Evolutionary conservation across 108 stramenopile species (phyloP), one percentile per base, ranked within the genome.

Genomic region (Nitzschia sp.): DNA sequence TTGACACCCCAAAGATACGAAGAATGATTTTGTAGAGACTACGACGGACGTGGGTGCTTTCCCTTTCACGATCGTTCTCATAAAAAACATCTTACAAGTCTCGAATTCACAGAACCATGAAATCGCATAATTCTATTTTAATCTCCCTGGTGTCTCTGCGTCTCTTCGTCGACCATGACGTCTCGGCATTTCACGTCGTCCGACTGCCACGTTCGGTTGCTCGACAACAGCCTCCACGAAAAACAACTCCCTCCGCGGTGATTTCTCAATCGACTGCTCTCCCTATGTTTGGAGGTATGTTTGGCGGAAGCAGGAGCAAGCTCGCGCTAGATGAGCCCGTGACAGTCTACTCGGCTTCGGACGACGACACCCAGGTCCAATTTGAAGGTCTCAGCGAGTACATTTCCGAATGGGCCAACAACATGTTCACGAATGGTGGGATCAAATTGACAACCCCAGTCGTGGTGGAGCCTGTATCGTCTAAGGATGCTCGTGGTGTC

Each of bases 361-460:
- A 50, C 23, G 65, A 38, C 29, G 31, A 32, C 33, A 58, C 23
- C 53, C 53, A 64, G 16, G 69, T 76, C 32, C 56, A 72, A 76
- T 74, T 74, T 62, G 76, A 77, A 9, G 62, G 68, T 8, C 22
- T 81, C 0, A 48, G 71, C 1, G 57, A 58, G 21, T 77, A 69
- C n/a, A 73, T 81, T 68, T 63, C 44, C 30, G 46, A 77, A 31
- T 77, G 76, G 76, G 36, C 67, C 22, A 56, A 64, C 16, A 56
- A 64, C 16, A 45, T 72, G 26, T 72, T 80, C 58, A 63, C 36
- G 31, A 80, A 29, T 29, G 58, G 46, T 22, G 46, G 23, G 6
- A 81, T 77, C 45, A 58, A 66, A 19, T 34, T 81, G 30, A 81
- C 80, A 2, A 81, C 80, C 26, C 72, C 76, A 21, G 76, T 81